Conservation (phyloP, 2,329 filamentous ascomycete species). For the Aspergillaceae sp. region DNA sequence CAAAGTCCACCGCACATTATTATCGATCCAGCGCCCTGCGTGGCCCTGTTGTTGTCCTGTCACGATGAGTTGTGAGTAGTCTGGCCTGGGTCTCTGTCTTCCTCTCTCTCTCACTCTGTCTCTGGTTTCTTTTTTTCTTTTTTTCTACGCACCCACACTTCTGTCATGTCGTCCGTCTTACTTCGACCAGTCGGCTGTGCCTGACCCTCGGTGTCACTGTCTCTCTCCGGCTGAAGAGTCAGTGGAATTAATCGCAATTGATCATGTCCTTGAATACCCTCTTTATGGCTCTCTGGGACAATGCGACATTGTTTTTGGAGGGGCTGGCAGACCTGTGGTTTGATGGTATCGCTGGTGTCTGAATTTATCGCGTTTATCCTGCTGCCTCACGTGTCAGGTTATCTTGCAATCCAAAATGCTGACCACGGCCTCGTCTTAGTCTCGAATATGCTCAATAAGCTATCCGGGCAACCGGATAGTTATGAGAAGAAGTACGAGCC, state of each 20-base stretch:
- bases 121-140: not conserved
- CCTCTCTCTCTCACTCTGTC: not conserved
- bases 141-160: not conserved
- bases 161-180: conserved; percentile 1
- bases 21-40: conserved; percentile 1
- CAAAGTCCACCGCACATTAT: conserved; percentile 11
- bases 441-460: conserved; percentile 84
- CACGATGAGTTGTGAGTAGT: conserved; percentile 19
- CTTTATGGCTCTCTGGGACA: conserved; percentile 2
- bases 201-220: not conserved
- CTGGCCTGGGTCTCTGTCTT: conserved; percentile 1
- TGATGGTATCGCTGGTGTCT: conserved; percentile 4
- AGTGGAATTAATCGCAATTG: not conserved
- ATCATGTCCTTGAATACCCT: conserved; percentile 2
- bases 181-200: conserved; percentile 1
- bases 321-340: conserved; percentile 2
- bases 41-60: not conserved
- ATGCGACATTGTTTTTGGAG: conserved; percentile 2
- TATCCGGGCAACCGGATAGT: conserved; percentile 92
- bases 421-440: conserved; percentile 45
- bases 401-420: conserved; percentile 4
- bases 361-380: not conserved
- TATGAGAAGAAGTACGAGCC: conserved; percentile 86
- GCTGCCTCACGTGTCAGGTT: not conserved
- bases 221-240: no score